Percentiles rank a stretch among this genome's conserved stretches.
Evolutionary conservation across 2,329 filamentous ascomycete species (phyloP).

Genomic region (Fusarium keratoplasticum): DNA sequence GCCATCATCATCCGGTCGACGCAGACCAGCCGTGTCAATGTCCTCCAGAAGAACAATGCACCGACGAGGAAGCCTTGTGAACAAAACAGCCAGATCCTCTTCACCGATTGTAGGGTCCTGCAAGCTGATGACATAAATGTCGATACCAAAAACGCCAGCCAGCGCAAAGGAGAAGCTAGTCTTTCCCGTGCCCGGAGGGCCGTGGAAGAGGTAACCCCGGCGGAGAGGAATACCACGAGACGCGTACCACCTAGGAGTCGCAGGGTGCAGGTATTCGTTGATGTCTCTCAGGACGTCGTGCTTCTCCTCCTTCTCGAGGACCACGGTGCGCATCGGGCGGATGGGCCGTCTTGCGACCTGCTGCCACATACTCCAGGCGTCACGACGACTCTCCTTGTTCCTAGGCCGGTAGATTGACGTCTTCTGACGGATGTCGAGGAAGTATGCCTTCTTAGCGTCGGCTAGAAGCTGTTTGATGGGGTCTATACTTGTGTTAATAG

Average conservation of each 20-base stretch:
- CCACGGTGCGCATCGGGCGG: conserved; percentile 79
- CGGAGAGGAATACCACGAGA: conserved; percentile 81
- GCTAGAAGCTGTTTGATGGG: conserved; percentile 68
- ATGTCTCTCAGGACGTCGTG: conserved; percentile 75
- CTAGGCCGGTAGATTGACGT: conserved; percentile 68
- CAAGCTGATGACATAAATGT: conserved; percentile 71
- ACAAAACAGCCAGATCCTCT: conserved; percentile 68
- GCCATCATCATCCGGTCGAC: conserved; percentile 52
- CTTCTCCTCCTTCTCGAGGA: conserved; percentile 77
- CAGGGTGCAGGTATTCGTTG: conserved; percentile 80
- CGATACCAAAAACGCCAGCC: conserved; percentile 73
- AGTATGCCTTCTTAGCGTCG: conserved; percentile 65
- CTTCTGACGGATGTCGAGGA: conserved; percentile 64
- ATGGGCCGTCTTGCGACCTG: conserved; percentile 72
- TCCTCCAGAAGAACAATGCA: conserved; percentile 78
- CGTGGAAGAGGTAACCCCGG: conserved; percentile 82
- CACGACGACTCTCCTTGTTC: conserved; percentile 59
- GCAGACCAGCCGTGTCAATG: conserved; percentile 74
- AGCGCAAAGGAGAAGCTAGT: conserved; percentile 75
- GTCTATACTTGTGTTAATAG: conserved; percentile 38
- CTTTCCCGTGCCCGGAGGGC: conserved; percentile 80
- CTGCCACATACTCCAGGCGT: conserved; percentile 61
- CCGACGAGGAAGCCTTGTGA: conserved; percentile 69
- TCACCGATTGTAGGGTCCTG: conserved; percentile 71
- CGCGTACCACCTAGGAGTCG: conserved; percentile 78